Conservation (phyloP, 441 rosid species). For the Populus hybrid region DNA sequence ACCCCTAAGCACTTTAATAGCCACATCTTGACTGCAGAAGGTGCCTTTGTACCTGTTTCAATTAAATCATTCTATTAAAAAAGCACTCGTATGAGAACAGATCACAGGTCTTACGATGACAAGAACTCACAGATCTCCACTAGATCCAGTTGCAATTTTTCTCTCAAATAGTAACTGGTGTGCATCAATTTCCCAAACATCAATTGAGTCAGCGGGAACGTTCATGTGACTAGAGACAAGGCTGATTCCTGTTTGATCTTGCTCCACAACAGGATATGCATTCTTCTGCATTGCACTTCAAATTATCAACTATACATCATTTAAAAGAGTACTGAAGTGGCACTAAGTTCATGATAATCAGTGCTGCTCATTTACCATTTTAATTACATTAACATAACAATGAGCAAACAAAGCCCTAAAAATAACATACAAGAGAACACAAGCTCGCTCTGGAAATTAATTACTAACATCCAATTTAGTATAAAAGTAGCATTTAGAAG, state of each 20-base stretch:
- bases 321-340: not conserved
- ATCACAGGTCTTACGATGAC: constrained; percentile 12
- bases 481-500: constrained; percentile 14
- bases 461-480: not conserved
- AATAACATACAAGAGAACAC: not conserved
- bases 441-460: not conserved
- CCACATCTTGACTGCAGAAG: constrained; percentile 60
- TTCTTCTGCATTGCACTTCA: constrained; percentile 48
- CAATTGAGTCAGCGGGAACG: constrained; percentile 31
- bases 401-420: not conserved
- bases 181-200: constrained; percentile 65
- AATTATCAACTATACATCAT: constrained; percentile 26
- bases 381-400: not conserved
- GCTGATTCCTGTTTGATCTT: constrained; percentile 32
- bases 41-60: constrained; percentile 59
- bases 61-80: constrained; percentile 21
- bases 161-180: constrained; percentile 44
- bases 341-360: not conserved
- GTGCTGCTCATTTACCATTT: not conserved
- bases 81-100: constrained; percentile 15
- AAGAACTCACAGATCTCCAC: constrained; percentile 57
- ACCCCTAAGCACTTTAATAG: constrained; percentile 51
- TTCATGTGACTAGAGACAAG: constrained; percentile 23
- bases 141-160: constrained; percentile 54
- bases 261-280: constrained; percentile 33